These are phyloP conservation scores for Lunularia cruciata DNA, from an alignment of 225 moss, liverwort and hornwort species.

Conservation along the genomic window DNA sequence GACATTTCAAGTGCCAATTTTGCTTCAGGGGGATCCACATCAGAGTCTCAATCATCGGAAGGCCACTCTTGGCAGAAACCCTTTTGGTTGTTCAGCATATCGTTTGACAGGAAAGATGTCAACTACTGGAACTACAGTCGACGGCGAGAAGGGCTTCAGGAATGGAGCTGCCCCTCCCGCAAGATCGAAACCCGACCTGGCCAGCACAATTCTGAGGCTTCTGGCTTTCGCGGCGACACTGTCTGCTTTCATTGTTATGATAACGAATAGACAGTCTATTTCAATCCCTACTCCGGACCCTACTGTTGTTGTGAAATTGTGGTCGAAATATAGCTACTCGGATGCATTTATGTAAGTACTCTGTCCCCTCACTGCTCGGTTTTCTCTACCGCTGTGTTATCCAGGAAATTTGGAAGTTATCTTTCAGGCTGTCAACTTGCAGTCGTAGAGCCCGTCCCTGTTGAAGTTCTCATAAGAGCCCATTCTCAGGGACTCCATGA, in stretches of 20 bases:
- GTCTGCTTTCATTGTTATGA: constrained; percentile 29
- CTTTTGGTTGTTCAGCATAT: too few relatives aligned
- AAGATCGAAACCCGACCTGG: background rate
- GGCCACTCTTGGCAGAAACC: too few relatives aligned
- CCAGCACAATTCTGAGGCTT: constrained; percentile 17
- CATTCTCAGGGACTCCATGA: too few relatives aligned
- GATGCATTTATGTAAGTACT: constrained; percentile 31
- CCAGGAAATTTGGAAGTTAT: too few relatives aligned
- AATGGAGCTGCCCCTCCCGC: background rate
- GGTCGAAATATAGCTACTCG: constrained; percentile 38
- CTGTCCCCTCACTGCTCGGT: background rate
- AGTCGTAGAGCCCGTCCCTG: too few relatives aligned
- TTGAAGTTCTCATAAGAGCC: too few relatives aligned
- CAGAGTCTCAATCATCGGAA: too few relatives aligned
- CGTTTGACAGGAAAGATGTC: background rate
- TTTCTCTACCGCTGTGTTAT: background rate
- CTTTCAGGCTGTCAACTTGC: too few relatives aligned
- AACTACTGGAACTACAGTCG: background rate
- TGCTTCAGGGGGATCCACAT: too few relatives aligned
- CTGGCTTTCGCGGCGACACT: constrained; percentile 29
- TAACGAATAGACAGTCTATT: constrained; percentile 16
- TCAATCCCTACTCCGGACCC: background rate
- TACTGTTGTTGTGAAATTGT: background rate
- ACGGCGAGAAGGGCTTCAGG: constrained; percentile 6
- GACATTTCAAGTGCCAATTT: too few relatives aligned